Evolutionary conservation across 176 grass and related monocot species (phyloP), one percentile per base, ranked within the genome.

Genomic region (Zea luxurians): DNA sequence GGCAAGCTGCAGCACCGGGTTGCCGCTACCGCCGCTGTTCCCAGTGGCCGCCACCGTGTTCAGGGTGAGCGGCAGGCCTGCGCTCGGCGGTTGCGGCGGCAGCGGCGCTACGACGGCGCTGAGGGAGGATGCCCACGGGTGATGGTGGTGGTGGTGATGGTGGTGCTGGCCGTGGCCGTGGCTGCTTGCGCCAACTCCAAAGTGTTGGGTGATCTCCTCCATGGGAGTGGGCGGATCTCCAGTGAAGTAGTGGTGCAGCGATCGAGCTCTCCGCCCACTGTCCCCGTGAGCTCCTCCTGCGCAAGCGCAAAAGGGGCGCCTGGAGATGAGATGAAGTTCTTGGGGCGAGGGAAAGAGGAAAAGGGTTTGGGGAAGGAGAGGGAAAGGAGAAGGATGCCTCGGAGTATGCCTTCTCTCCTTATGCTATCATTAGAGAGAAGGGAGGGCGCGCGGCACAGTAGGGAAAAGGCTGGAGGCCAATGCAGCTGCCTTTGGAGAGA

Each of bases 131-230:
- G 73, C 84, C 76, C 85, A 87, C 17, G 88, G 82, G 78, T 85
- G 84, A 53, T 77, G 62, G 71, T 76, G 79, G 0, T 83, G 74
- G 5, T 83, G 79, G 0, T 80, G 65, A 1, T 70, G 79, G 3
- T 70, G 79, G 3, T 20, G 55, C n/a, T 55, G 52, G 16, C 52
- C 52, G 52, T 89, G 83, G 49, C 78, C 71, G 46, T 70, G 84
- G 70, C 80, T 81, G 50, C 73, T 87, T 16, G 73, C 87, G 34
- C 81, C 85, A 17, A 82, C 53, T 50, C 86, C 89, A 5, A 92
- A 91, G 78, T 95, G 92, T 46, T 92, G 86, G 65, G 86, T 87
- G 78, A 95, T 87, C 75, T 95, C 92, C 77, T 95, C 92, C 92
- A 95, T 95, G 64, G 43, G 75, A 68, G 53, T 46, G 57, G 68